Base-by-base conservation (phyloP, 2,329 filamentous ascomycete genomes). In the Stagonosporopsis rhizophila region DNA sequence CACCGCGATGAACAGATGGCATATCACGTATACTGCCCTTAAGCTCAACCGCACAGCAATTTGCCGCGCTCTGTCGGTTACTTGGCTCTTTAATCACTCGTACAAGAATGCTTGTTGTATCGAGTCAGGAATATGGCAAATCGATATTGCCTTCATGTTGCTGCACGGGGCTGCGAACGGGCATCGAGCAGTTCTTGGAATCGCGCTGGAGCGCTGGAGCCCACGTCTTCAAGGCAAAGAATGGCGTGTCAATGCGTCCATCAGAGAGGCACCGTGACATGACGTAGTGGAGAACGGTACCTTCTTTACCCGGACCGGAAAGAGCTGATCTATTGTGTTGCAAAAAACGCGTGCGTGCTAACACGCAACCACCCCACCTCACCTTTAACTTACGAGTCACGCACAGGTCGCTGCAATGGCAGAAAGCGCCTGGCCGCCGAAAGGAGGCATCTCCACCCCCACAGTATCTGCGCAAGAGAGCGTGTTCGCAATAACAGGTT, bases 391-490 rank as follows among this genome's bases (percentile, higher is more conserved):
- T 44, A 14, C 23, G 19, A 19, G 8, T 25, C 8, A 22, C 19
- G 8, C 5, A 34, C 28, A 15, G 9, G 14, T 17, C 20, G n/a
- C 44, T 35, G 9, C 8, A 7, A 58, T 58, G 55, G 11, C 48
- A 12, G 55, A 48, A 44, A 19, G 23, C 3, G 28, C n/a, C 25
- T 58, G 55, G 55, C 56, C 56, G 8, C 56, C 56, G 15, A 39
- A 46, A 17, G 48, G 42, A 12, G 44, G 44, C 7, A 6, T 58
- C 19, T 47, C 56, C 9, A 58, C 56, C 7, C 56, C 56, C 17
- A 54, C 41, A 11, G 56, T 58, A 14, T 39, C 56, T 15, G 34
- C 23, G 25, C 19, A 45, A 9, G 19, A 54, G 8, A 42, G 45
- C 19, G 50, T 58, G 1, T 40, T 58, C 15, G 47, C 50, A 5